phyloP scores from a whole-genome alignment of 1,284 basidiomycete species.

The Cryptococcus wingfieldii region DNA sequence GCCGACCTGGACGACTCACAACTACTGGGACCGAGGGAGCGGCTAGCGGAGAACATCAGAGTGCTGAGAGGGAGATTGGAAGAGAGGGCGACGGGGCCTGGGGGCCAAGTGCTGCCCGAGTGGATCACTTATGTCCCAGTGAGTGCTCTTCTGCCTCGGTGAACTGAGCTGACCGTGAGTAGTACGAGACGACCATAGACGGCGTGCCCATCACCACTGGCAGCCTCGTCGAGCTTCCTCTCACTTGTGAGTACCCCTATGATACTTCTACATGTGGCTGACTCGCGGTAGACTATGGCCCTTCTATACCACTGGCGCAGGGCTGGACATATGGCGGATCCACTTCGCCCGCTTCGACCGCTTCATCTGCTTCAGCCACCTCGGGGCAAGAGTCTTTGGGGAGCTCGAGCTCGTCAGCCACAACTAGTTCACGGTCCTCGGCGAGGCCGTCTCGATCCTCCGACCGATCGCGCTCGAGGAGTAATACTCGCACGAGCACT shows the following conservation, averaged over 20 bases:
- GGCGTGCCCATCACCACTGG: slow-evolving; percentile 19
- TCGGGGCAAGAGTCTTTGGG: background rate
- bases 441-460: background rate
- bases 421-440: background rate
- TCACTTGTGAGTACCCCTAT: slow-evolving; percentile 25
- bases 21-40: too few species aligned
- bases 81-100: too few species aligned
- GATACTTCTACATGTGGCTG: background rate
- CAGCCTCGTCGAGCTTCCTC: slow-evolving; percentile 21
- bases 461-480: background rate
- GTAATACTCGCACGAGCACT: background rate
- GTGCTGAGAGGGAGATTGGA: too few species aligned
- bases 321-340: slow-evolving; percentile 26
- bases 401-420: background rate
- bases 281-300: slow-evolving; percentile 21
- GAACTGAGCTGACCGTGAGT: background rate
- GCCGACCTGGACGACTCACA: too few species aligned
- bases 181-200: slow-evolving; percentile 21
- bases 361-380: background rate
- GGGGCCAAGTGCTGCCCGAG: slow-evolving; percentile 15
- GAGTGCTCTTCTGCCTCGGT: background rate
- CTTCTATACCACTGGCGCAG: slow-evolving; percentile 21
- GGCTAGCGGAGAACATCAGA: too few species aligned
- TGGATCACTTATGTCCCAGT: slow-evolving; percentile 15
- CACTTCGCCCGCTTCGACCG: slow-evolving; percentile 5